These are phyloP conservation scores for Hypoxylon intermedium DNA, from an alignment of 495 filamentous ascomycete genomes.

Conservation along the genomic window DNA sequence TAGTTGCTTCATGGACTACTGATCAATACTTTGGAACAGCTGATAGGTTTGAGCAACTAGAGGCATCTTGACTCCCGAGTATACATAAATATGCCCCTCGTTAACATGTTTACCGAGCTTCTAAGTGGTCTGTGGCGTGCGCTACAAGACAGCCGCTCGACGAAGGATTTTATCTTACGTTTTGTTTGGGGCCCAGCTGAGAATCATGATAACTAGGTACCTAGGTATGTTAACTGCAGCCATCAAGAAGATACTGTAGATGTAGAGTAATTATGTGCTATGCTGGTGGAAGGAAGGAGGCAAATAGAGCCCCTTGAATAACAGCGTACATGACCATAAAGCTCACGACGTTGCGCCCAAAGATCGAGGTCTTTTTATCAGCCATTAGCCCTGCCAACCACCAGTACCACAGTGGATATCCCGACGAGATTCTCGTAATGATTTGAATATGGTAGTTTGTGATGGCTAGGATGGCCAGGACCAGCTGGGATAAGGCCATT, in stretches of 20 bases:
- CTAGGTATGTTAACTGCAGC: no score
- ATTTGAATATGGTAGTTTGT: slow-evolving; percentile 92
- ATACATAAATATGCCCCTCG: no score
- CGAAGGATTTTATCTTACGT: no score
- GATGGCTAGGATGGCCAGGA: slow-evolving; percentile 73
- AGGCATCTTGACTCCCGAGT: no score
- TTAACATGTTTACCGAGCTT: no score
- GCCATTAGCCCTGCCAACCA: slow-evolving; percentile 64
- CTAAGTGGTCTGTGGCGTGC: no score
- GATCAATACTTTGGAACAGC: no score
- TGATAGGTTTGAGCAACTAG: no score
- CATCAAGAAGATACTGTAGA: background rate
- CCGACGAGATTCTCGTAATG: slow-evolving; percentile 85
- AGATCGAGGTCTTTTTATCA: slow-evolving; percentile 32
- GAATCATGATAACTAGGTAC: no score
- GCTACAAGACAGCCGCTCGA: no score
- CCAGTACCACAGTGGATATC: slow-evolving; percentile 90
- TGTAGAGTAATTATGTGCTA: slow-evolving; percentile 38
- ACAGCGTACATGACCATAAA: slow-evolving; percentile 82
- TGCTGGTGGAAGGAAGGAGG: slow-evolving; percentile 95
- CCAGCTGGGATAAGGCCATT: slow-evolving; percentile 73
- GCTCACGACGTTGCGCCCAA: slow-evolving; percentile 43
- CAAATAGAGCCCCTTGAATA: slow-evolving; percentile 81
- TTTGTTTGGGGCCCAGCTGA: no score
- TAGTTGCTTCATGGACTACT: no score